Base-by-base conservation (phyloP, 495 filamentous ascomycete genomes). In the Massariosphaeria phaeospora region DNA sequence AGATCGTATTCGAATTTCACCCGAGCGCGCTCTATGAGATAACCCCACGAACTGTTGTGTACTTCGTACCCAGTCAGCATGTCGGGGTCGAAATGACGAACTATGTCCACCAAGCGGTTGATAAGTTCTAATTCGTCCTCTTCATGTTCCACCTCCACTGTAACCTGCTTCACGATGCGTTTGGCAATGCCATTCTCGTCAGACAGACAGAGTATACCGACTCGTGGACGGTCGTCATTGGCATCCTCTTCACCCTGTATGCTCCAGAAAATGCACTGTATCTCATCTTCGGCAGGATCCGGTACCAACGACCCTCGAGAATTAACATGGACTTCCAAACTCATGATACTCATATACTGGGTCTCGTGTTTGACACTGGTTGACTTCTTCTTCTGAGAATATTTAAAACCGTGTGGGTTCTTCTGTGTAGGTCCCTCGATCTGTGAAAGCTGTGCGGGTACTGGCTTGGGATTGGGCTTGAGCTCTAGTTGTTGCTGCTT, bases 291-390 rank as follows among this genome's bases (percentile, higher is more conserved):
- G 48, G 88, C 86, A 1, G 93, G 93, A 65, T 97, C 85, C 7
- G 94, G 89, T 21, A 86, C 77, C 24, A 96, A 73, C 45, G 77
- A 78, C 13, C 82, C 89, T 36, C 89, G 77, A 5, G 86, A 95
- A 66, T 95, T 96, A 50, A 94, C 85, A 67, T 98, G 93, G n/a
- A 97, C 67, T 65, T 98, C 93, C 5, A 98, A 67, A 61, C 91
- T 91, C 90, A 98, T 91, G 29, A 82, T 88, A 69, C 88, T 95
- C 90, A 97, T 97, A 66, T 95, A 91, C 58, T 95, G 90, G 5
- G 83, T 80, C 66, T 95, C 89, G 57, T 91, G 86, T 59, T 86
- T 79, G 31, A 93, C 84, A 64, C 82, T 89, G 0, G 84, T 86
- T 3, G 83, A 81, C 63, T 81, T 80, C 46, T 75, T 70, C 60